Percentiles rank a stretch among this genome's conserved stretches.
Conservation (phyloP, 2,329 filamentous ascomycete genomes). For the Macroventuria anomochaeta region DNA sequence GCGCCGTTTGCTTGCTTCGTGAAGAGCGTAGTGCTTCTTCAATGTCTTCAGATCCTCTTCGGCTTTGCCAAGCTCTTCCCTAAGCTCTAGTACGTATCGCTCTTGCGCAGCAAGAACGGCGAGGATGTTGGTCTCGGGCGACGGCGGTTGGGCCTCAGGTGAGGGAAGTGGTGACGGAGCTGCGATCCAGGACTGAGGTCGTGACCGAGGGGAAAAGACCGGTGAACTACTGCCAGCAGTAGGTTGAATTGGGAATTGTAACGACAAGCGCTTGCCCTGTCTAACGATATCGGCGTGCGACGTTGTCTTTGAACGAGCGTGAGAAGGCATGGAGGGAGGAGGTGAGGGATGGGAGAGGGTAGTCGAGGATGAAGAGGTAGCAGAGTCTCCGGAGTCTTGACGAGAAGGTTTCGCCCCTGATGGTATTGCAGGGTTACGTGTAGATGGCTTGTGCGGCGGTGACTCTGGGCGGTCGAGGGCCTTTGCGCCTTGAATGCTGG, state of each 20-base stretch:
- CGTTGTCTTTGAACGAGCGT: conserved; percentile 44
- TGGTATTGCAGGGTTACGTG: conserved; percentile 36
- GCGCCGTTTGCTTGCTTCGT: conserved; percentile 79
- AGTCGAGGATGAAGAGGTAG: conserved; percentile 20
- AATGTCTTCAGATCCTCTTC: conserved; percentile 77
- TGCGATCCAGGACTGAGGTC: conserved; percentile 50
- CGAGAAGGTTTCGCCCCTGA: conserved; percentile 23
- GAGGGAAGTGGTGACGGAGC: conserved; percentile 38
- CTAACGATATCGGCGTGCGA: conserved; percentile 45
- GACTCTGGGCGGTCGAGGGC: conserved; percentile 42
- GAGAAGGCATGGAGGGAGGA: conserved; percentile 31
- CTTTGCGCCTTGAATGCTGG: conserved; percentile 21
- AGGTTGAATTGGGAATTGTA: conserved; percentile 58
- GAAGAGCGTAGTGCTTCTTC: conserved; percentile 82
- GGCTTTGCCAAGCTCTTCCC: conserved; percentile 84
- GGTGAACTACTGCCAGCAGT: conserved; percentile 43
- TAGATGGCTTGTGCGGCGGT: conserved; percentile 26
- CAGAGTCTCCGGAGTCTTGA: conserved; percentile 21
- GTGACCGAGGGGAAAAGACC: conserved; percentile 41
- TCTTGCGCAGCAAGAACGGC: conserved; percentile 93
- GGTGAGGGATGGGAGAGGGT: conserved; percentile 27
- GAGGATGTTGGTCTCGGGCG: conserved; percentile 65
- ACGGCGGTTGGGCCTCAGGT: conserved; percentile 32
- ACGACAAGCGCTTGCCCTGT: conserved; percentile 55
- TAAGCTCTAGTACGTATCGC: conserved; percentile 85